These are phyloP conservation scores for Penicillium argentinense DNA, from an alignment of 495 filamentous ascomycete species.

Conservation along the genomic window DNA sequence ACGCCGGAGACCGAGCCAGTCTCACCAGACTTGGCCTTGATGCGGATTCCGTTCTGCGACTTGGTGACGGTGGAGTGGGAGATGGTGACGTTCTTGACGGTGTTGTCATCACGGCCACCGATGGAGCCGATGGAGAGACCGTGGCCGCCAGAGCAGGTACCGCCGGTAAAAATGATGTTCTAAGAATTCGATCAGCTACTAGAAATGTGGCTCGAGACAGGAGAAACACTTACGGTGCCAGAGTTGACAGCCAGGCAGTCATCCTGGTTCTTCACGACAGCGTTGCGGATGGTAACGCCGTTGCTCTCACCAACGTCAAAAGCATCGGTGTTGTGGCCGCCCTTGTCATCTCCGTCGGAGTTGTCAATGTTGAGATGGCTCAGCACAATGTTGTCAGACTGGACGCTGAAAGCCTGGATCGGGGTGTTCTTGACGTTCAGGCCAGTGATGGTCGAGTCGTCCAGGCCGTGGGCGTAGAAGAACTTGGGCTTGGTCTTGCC, in stretches of 20 bases:
- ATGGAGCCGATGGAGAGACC: slow-evolving; percentile 71
- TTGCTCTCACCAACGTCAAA: slow-evolving; percentile 60
- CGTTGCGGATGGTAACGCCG: slow-evolving; percentile 52
- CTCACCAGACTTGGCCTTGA: slow-evolving; percentile 61
- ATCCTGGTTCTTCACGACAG: slow-evolving; percentile 62
- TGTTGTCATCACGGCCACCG: slow-evolving; percentile 61
- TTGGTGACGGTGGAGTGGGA: slow-evolving; percentile 49
- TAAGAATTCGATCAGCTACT: slow-evolving; percentile 5
- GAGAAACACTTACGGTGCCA: slow-evolving; percentile 22
- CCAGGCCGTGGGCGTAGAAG: slow-evolving; percentile 53
- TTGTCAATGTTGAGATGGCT: slow-evolving; percentile 59
- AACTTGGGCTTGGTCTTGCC: slow-evolving; percentile 60
- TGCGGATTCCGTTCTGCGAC: slow-evolving; percentile 59
- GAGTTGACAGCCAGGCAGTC: slow-evolving; percentile 66
- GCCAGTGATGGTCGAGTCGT: slow-evolving; percentile 39
- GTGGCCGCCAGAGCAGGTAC: slow-evolving; percentile 59
- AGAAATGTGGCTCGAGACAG: background rate
- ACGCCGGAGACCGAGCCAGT: slow-evolving; percentile 58
- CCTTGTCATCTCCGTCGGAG: slow-evolving; percentile 49
- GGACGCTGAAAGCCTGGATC: slow-evolving; percentile 62
- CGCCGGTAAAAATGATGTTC: slow-evolving; percentile 57
- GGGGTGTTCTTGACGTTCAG: slow-evolving; percentile 58
- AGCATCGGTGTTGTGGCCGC: slow-evolving; percentile 66
- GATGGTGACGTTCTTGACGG: slow-evolving; percentile 56
- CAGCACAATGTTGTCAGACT: slow-evolving; percentile 50